Conservation (phyloP, 176 grass and related monocot genomes). For the Triticum turgidum region DNA sequence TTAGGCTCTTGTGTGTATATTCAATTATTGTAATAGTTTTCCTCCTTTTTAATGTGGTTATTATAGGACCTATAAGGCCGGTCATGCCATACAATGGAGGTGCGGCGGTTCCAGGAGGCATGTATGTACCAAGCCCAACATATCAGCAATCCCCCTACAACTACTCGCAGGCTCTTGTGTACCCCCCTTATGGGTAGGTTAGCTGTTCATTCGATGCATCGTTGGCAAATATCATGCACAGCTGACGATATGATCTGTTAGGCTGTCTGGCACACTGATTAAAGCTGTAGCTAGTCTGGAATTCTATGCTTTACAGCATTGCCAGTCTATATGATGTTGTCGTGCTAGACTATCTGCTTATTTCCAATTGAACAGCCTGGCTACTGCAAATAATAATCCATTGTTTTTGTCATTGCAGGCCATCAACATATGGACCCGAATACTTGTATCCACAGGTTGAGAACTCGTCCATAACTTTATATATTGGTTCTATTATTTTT, state of each 20-base stretch:
- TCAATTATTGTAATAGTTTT: constrained; percentile 30
- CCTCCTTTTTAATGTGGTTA: constrained; percentile 43
- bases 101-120: constrained; percentile 47
- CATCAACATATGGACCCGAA: constrained; percentile 67
- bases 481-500: not conserved
- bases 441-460: constrained; percentile 71
- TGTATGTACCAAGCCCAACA: constrained; percentile 68
- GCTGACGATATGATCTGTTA: constrained; percentile 40
- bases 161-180: constrained; percentile 62
- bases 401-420: constrained; percentile 50
- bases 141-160: constrained; percentile 70
- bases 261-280: constrained; percentile 42
- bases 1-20: constrained; percentile 18
- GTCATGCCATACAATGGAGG: constrained; percentile 60
- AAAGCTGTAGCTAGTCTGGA: constrained; percentile 49
- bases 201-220: constrained; percentile 38
- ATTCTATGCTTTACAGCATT: constrained; percentile 33
- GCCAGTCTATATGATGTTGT: constrained; percentile 1
- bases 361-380: constrained; percentile 30
- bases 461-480: constrained; percentile 19
- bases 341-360: constrained; percentile 17
- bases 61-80: constrained; percentile 59
- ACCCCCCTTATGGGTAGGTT: constrained; percentile 72
- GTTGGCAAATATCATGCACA: constrained; percentile 43
- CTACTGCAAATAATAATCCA: constrained; percentile 1